A percentile compares a stretch with the other conserved stretches of the same genome.
phyloP scores from a whole-genome alignment of 352 stramenopile species.

The Globisporangium recalcitrans region DNA sequence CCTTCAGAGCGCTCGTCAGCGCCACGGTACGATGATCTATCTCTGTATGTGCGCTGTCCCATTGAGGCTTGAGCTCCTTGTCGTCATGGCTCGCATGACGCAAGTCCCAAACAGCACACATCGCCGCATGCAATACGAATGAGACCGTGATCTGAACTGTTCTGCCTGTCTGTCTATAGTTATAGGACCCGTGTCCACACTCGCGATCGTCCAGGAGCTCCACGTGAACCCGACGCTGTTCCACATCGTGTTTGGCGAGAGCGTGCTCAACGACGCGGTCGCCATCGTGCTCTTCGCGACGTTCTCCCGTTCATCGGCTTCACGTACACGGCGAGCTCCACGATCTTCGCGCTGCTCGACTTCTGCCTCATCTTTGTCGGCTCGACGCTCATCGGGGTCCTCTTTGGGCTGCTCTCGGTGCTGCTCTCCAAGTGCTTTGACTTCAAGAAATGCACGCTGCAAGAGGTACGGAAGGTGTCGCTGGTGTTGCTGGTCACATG shows the following conservation, averaged over 20 bases:
- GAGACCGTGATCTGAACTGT: neutral
- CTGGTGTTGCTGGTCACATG: neutral
- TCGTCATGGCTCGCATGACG: neutral
- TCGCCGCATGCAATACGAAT: neutral
- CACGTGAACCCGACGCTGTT: constrained; percentile 89
- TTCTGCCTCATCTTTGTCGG: constrained; percentile 89
- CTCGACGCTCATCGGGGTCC: constrained; percentile 84
- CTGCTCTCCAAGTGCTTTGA: constrained; percentile 90
- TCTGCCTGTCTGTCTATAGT: constrained; percentile 2
- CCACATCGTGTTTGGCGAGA: constrained; percentile 94
- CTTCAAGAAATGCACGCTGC: constrained; percentile 72
- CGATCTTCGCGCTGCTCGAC: constrained; percentile 82
- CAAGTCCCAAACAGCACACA: too few relatives aligned
- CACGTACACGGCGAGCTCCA: constrained; percentile 72
- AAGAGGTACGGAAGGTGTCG: constrained; percentile 87
- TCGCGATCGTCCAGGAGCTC: constrained; percentile 89
- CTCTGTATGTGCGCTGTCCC: neutral
- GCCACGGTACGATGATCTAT: constrained; percentile 40
- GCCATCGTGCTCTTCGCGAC: constrained; percentile 91
- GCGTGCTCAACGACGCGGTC: constrained; percentile 92
- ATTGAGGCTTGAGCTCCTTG: neutral
- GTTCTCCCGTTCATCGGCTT: constrained; percentile 89
- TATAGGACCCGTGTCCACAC: constrained; percentile 90
- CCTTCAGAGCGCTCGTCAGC: constrained; percentile 91
- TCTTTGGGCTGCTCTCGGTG: constrained; percentile 75